Evolutionary conservation across 257 asterid species (phyloP), one percentile per base, ranked within the genome.

Genomic region (Linderniella brevidens): DNA sequence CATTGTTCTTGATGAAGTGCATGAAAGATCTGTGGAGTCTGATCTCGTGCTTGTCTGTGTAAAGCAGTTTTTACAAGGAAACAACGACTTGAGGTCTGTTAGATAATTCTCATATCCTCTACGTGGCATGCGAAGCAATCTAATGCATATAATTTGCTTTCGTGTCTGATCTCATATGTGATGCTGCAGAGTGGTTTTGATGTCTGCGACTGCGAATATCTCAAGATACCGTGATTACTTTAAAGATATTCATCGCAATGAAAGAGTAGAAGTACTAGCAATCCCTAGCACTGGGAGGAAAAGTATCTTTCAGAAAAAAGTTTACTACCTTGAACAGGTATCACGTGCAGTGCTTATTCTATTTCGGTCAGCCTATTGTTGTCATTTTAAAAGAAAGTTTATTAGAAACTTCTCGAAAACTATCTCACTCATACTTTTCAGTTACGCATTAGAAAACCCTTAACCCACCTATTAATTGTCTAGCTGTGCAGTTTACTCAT

Each of bases 21-120:
- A 88, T 63, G 98, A 88, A 79, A 76, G 98, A 76, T 88, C 98
- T 46, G 94, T 79, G 58, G 96, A 88, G 75, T 88, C 98, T 3
- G 98, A 88, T 70, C 94, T 88, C 57, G 88, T 79, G 66, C 98
- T 88, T 67, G 87, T 81, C 50, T 84, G 96, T 64, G 61, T 84
- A 58, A 88, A 88, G 66, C 96, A 88, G 77, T 85, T 78, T 67
- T 68, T 88, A 78, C 80, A 74, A 19, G 75, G 69, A 62, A 73
- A 61, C 32, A 62, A 64, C 40, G 78, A 72, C 64, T 57, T 88
- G 52, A 84, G 98, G 96, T 46, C 8, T 17, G 9, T 77, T 67
- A 53, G 60, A 50, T 37, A 42, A 41, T 54, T 38, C 52, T 60
- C 35, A 11, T 48, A 9, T 9, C 3, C 17, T 29, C n/a, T n/a